These are phyloP conservation scores for Backusella australiensis DNA, from an alignment of 192 early-diverging fungal genomes.

Conservation along the genomic window DNA sequence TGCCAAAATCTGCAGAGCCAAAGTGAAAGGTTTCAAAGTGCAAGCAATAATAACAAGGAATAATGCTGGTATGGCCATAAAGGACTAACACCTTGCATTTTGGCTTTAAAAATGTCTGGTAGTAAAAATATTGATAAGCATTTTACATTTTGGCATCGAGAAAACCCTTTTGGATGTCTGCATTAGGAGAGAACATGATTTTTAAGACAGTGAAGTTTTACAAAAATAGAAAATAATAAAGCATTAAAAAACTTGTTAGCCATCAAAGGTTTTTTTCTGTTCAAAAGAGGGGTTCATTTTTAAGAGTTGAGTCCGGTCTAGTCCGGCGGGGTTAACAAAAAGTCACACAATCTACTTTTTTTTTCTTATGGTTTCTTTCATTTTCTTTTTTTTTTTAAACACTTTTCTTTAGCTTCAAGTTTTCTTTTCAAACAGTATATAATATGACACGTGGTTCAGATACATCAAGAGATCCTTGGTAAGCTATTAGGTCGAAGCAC, in stretches of 20 bases:
- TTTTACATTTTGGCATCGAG: too few species aligned
- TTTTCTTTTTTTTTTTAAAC: neutral
- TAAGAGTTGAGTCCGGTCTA: neutral
- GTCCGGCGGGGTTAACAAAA: neutral
- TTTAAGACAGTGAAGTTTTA: neutral
- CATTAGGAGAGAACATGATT: too few species aligned
- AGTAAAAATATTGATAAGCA: too few species aligned
- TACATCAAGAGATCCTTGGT: conserved; percentile 59
- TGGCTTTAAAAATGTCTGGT: too few species aligned
- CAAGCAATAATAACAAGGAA: too few species aligned
- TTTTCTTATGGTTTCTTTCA: neutral
- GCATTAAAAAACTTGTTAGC: neutral
- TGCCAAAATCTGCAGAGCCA: too few species aligned
- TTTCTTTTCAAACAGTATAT: neutral
- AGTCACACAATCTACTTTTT: neutral
- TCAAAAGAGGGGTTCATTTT: neutral
- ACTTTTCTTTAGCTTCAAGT: neutral
- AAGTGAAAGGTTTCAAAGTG: too few species aligned
- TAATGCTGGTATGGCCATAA: too few species aligned
- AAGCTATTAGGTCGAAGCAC: neutral
- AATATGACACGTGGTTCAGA: conserved; percentile 49
- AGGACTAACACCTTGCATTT: too few species aligned
- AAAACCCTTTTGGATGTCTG: too few species aligned
- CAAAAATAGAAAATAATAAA: neutral
- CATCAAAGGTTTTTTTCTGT: too few species aligned